Conservation (phyloP, 495 filamentous ascomycete genomes). For the Endocarpon pusillum region DNA sequence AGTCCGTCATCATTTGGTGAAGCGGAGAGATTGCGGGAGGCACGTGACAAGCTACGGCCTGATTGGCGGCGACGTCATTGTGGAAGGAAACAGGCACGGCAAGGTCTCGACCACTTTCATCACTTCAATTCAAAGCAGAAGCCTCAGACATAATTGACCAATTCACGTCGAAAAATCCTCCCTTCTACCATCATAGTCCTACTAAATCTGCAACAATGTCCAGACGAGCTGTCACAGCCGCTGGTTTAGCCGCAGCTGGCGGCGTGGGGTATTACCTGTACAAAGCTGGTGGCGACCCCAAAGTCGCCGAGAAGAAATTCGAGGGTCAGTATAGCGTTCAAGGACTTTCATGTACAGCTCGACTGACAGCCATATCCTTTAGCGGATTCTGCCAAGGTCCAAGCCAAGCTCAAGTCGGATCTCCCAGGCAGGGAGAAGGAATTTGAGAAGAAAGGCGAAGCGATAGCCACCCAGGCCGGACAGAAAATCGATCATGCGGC, state of each 20-base stretch:
- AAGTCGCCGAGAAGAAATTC: constrained; percentile 60
- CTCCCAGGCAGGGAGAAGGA: constrained; percentile 32
- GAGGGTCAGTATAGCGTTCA: constrained; percentile 41
- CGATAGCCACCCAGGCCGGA: constrained; percentile 31
- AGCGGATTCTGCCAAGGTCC: constrained; percentile 46
- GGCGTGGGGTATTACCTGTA: constrained; percentile 85
- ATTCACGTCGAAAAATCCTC: constrained; percentile 1
- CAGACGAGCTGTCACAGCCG: neutral
- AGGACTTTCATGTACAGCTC: constrained; percentile 6
- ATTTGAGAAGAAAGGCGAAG: constrained; percentile 33
- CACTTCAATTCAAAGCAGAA: no score
- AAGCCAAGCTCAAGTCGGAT: constrained; percentile 46
- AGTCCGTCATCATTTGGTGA: no score
- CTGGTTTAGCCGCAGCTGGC: constrained; percentile 43
- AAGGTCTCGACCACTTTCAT: no score
- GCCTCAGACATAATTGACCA: constrained; percentile 7
- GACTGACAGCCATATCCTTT: constrained; percentile 34
- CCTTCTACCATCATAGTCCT: neutral
- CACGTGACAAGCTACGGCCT: no score
- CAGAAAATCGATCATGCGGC: constrained; percentile 39
- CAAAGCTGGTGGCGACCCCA: constrained; percentile 65
- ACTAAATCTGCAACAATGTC: neutral
- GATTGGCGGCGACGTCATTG: no score
- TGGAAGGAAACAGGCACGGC: no score
- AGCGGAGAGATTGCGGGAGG: no score